A percentile compares a stretch with the other conserved stretches of the same genome.
phyloP scores from a whole-genome alignment of 176 grass and related monocot species.

The Oryza coarctata region DNA sequence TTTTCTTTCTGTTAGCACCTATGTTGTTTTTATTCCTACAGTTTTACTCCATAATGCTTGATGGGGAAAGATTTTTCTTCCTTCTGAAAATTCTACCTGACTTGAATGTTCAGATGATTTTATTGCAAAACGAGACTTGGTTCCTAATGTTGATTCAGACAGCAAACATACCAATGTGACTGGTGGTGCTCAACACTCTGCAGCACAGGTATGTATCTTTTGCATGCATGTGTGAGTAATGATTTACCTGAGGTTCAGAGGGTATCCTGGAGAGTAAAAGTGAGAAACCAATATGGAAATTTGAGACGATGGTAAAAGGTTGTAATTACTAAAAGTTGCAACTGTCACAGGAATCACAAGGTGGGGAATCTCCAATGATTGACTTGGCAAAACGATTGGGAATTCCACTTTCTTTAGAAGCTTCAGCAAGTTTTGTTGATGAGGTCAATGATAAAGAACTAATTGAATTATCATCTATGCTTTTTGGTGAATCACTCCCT shows the following conservation, averaged over 20 bases:
- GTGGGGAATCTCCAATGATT: constrained; percentile 40
- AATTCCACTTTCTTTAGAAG: constrained; percentile 65
- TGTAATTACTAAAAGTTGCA: constrained; percentile 22
- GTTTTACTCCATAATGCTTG: neutral
- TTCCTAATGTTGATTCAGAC: constrained; percentile 48
- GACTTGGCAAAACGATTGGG: constrained; percentile 74
- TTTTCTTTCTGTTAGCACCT: neutral
- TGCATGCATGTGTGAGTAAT: neutral
- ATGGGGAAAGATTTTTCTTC: neutral
- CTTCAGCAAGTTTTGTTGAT: constrained; percentile 56
- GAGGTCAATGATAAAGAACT: constrained; percentile 88
- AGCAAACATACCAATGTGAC: constrained; percentile 35
- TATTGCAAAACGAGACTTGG: constrained; percentile 70
- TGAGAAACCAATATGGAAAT: constrained; percentile 1
- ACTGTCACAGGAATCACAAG: constrained; percentile 25
- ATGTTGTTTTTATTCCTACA: neutral
- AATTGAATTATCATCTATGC: constrained; percentile 57
- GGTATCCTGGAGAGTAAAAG: neutral
- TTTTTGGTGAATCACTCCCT: constrained; percentile 64
- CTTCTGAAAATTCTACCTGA: constrained; percentile 13
- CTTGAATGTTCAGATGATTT: constrained; percentile 75
- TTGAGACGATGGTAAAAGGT: neutral
- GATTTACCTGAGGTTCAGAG: constrained; percentile 8
- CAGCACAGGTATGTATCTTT: constrained; percentile 55
- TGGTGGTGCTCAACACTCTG: constrained; percentile 38